A percentile compares a stretch with the other conserved stretches of the same genome.
Evolutionary conservation across 1,139 yeast species (phyloP).

Genomic region (Yamadazyma sp.): DNA sequence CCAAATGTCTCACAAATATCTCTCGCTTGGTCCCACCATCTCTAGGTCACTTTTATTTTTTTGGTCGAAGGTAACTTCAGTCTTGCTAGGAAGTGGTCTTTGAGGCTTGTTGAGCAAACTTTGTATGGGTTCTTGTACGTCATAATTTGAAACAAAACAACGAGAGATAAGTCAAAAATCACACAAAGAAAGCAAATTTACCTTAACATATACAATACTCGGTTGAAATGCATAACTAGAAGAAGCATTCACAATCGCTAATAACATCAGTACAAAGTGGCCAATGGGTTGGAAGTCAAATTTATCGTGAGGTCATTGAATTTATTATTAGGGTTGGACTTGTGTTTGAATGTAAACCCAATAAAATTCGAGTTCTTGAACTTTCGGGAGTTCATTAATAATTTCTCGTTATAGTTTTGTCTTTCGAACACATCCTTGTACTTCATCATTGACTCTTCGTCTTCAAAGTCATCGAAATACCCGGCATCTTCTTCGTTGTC

Average conservation of each 20-base stretch:
- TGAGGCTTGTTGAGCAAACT: too few species aligned
- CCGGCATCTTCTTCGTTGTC: conserved; percentile 99
- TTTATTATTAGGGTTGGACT: conserved; percentile 61
- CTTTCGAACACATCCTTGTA: conserved; percentile 95
- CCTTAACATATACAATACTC: background rate
- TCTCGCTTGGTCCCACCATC: background rate
- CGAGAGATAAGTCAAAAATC: background rate
- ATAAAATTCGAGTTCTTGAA: conserved; percentile 57
- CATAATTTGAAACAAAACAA: too few species aligned
- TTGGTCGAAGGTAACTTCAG: too few species aligned
- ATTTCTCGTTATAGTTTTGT: conserved; percentile 77
- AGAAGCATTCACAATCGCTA: background rate
- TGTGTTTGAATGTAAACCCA: conserved; percentile 95
- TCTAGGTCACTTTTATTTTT: too few species aligned
- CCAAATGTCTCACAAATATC: background rate
- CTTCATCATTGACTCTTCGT: conserved; percentile 95
- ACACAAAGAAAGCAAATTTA: background rate
- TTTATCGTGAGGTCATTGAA: conserved; percentile 45
- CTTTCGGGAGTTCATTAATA: conserved; percentile 61
- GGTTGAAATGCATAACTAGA: background rate
- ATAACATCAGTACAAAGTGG: conserved; percentile 39
- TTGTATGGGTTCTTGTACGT: background rate
- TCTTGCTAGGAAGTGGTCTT: too few species aligned
- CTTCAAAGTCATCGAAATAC: conserved; percentile 95
- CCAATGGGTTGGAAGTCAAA: conserved; percentile 41